Percentiles rank a stretch among this genome's conserved stretches.
Conservation (phyloP, 1,284 basidiomycete genomes). For the Anthracocystis setariae region DNA sequence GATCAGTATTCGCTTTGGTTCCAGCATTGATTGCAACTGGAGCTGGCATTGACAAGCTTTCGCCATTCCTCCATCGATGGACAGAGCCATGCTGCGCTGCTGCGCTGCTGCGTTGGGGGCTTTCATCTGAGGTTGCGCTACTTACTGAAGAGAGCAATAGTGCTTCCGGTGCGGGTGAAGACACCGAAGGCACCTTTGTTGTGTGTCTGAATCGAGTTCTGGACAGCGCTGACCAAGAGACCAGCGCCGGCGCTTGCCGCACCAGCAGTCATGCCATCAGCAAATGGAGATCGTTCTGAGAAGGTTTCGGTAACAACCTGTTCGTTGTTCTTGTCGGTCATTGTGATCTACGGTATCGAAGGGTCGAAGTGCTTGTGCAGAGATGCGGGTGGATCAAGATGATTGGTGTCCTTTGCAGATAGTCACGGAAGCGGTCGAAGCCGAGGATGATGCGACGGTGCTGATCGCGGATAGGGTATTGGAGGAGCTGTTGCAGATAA, state of each 20-base stretch:
- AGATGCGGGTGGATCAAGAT: not conserved
- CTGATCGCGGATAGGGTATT: not conserved
- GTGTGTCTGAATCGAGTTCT: conserved; percentile 71
- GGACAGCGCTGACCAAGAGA: conserved; percentile 61
- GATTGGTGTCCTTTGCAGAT: not conserved
- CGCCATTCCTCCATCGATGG: too few species aligned
- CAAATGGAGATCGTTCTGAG: conserved; percentile 51
- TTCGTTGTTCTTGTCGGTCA: conserved; percentile 42
- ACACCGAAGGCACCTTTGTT: conserved; percentile 86
- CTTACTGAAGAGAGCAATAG: conserved; percentile 78
- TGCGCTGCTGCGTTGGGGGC: too few species aligned
- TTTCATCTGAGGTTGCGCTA: too few species aligned
- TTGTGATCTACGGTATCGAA: conserved; percentile 3
- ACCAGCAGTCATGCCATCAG: conserved; percentile 55
- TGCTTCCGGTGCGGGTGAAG: conserved; percentile 80
- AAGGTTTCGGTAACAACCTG: conserved; percentile 51
- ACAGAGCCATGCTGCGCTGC: too few species aligned
- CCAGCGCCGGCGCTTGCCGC: conserved; percentile 54
- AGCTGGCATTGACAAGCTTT: not conserved
- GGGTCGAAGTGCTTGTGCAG: not conserved
- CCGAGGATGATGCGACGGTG: not conserved
- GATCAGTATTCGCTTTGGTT: conserved; percentile 10
- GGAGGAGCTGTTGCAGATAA: conserved; percentile 1
- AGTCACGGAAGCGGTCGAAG: not conserved
- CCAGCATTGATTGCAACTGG: not conserved